Evolutionary conservation across 768 basidiomycete genomes (phyloP).

Genomic region (Suillus lakei): DNA sequence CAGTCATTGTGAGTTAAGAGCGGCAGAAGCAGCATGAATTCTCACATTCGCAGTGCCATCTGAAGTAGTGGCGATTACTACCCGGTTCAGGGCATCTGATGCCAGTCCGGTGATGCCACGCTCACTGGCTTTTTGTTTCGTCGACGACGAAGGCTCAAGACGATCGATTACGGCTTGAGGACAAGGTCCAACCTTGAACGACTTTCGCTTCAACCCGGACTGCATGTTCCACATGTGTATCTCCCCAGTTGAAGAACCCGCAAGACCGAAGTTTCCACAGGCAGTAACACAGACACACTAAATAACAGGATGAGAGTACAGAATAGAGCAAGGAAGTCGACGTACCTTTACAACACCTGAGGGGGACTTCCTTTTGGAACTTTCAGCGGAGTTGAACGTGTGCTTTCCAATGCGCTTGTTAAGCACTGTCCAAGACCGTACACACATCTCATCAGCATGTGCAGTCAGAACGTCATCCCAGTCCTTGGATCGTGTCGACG

Average conservation of each 20-base stretch:
- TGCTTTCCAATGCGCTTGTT: constrained; percentile 83
- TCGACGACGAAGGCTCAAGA: constrained; percentile 39
- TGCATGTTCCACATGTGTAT: constrained; percentile 98
- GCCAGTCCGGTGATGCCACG: constrained; percentile 81
- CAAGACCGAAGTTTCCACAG: constrained; percentile 95
- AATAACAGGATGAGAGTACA: background rate
- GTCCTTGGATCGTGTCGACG: constrained; percentile 83
- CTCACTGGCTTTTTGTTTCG: constrained; percentile 47
- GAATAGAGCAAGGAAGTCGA: constrained; percentile 13
- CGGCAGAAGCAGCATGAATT: constrained; percentile 15
- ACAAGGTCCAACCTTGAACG: constrained; percentile 69
- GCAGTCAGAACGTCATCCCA: constrained; percentile 98
- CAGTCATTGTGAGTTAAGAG: constrained; percentile 5
- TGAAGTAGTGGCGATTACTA: constrained; percentile 81
- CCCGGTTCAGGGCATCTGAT: constrained; percentile 82
- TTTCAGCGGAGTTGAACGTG: constrained; percentile 61
- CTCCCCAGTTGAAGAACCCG: constrained; percentile 77
- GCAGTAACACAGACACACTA: constrained; percentile 89
- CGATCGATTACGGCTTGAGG: constrained; percentile 58
- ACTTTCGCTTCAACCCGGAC: constrained; percentile 83
- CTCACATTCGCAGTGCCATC: constrained; percentile 90
- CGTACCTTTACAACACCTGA: constrained; percentile 76
- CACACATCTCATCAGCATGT: constrained; percentile 81
- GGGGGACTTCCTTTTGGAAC: constrained; percentile 48
- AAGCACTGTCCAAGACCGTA: constrained; percentile 87